phyloP scores from a whole-genome alignment of 2,329 filamentous ascomycete species.

The Diaporthe ampelina region DNA sequence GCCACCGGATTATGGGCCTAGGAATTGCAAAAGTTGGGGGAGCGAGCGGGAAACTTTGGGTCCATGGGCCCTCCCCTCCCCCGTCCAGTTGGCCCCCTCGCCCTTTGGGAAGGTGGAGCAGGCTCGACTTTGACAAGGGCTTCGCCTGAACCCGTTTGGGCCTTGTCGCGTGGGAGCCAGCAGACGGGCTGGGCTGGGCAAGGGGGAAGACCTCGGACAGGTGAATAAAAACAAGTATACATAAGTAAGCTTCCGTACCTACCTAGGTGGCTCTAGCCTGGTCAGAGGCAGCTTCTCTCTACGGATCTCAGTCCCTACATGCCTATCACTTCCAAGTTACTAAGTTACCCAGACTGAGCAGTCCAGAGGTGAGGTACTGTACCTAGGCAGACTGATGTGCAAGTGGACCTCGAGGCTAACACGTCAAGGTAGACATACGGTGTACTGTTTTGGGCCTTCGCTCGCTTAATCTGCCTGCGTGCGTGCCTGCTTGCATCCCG shows the following conservation, averaged over 20 bases:
- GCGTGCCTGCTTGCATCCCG: slow-evolving; percentile 5
- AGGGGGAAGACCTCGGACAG: not conserved
- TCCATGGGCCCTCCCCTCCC: slow-evolving; percentile 10
- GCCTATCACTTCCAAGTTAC: too few relatives aligned
- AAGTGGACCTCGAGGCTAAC: not conserved
- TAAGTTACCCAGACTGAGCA: too few relatives aligned
- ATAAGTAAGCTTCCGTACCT: not conserved
- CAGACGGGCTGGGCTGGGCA: slow-evolving; percentile 13
- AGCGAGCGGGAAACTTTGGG: slow-evolving; percentile 30
- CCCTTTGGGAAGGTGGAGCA: slow-evolving; percentile 34
- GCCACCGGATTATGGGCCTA: slow-evolving; percentile 17
- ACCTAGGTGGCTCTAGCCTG: not conserved
- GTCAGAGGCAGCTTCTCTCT: too few relatives aligned
- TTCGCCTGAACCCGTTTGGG: slow-evolving; percentile 17
- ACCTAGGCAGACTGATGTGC: not conserved
- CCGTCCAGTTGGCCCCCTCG: not conserved
- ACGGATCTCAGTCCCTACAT: too few relatives aligned
- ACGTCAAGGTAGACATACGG: not conserved
- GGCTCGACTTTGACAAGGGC: not conserved
- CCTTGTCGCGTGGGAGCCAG: slow-evolving; percentile 3
- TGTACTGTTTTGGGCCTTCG: slow-evolving; percentile 20
- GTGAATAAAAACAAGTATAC: too few relatives aligned
- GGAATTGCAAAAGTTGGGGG: slow-evolving; percentile 19
- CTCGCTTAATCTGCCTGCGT: slow-evolving; percentile 24
- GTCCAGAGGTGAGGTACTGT: too few relatives aligned